These are phyloP conservation scores for Brassica rapa DNA, from an alignment of 345 rosid genomes.

Conservation along the genomic window DNA sequence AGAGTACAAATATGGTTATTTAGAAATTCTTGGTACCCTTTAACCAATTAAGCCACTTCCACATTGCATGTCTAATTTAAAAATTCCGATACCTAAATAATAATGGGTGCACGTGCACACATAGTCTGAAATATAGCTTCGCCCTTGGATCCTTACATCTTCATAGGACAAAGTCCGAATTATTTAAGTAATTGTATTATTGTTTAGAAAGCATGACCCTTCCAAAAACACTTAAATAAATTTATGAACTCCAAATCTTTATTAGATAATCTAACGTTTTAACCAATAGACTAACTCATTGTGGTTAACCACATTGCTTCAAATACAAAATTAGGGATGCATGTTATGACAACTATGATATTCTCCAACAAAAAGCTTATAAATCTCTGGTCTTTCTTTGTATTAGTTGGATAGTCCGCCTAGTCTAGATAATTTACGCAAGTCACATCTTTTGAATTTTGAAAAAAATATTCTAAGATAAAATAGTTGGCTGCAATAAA, in stretches of 20 bases:
- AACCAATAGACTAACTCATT: background rate
- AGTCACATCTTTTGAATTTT: background rate
- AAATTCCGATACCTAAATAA: too few relatives aligned
- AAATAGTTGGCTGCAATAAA: background rate
- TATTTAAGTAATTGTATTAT: too few relatives aligned
- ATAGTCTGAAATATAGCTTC: too few relatives aligned
- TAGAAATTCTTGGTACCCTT: too few relatives aligned
- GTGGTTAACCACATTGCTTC: background rate
- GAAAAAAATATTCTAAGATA: background rate
- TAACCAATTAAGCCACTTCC: too few relatives aligned
- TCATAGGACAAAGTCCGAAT: too few relatives aligned
- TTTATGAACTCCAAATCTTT: background rate
- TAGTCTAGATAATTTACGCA: background rate
- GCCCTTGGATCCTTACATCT: too few relatives aligned
- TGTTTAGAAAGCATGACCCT: background rate
- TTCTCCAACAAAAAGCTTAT: background rate
- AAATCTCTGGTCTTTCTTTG: background rate
- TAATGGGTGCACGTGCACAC: too few relatives aligned
- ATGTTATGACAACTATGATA: background rate
- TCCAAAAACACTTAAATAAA: background rate
- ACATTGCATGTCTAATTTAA: too few relatives aligned
- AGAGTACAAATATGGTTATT: too few relatives aligned
- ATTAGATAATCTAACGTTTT: background rate
- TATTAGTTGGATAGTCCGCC: background rate
- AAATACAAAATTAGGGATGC: background rate